A percentile compares a stretch with the other conserved stretches of the same genome.
These are phyloP conservation scores for Trametes villosa DNA, from an alignment of 768 basidiomycete genomes.

Conservation along the genomic window DNA sequence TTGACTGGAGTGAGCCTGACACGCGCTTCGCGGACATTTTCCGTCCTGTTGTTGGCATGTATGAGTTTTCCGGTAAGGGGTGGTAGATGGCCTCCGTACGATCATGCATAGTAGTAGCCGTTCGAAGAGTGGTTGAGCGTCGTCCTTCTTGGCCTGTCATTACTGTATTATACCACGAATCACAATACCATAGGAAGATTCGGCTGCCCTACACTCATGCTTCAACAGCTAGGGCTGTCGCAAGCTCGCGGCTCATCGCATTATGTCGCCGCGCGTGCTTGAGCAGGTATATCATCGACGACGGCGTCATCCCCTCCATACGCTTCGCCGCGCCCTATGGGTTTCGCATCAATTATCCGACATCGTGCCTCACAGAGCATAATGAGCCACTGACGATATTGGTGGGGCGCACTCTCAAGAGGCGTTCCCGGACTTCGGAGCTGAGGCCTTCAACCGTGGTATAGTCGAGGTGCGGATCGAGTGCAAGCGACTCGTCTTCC, in stretches of 20 bases:
- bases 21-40: neutral
- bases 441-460: constrained; percentile 66
- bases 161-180: too few species aligned
- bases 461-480: constrained; percentile 78
- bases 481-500: constrained; percentile 71
- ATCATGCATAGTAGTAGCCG: too few species aligned
- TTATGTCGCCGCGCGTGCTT: constrained; percentile 56
- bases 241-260: too few species aligned
- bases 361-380: neutral
- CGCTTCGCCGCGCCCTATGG: constrained; percentile 85
- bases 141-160: too few species aligned
- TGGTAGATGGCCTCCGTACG: neutral
- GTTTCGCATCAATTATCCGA: neutral
- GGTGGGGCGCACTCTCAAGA: constrained; percentile 62
- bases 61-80: neutral
- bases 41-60: neutral
- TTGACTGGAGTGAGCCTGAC: neutral
- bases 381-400: constrained; percentile 59
- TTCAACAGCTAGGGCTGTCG: too few species aligned
- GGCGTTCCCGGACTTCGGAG: constrained; percentile 70
- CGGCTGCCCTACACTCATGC: too few species aligned
- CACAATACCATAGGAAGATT: too few species aligned
- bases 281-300: constrained; percentile 68
- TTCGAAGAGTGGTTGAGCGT: too few species aligned
- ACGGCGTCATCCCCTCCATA: constrained; percentile 93